Base-by-base conservation (phyloP, 345 rosid species). In the Lumnitzera littorea region DNA sequence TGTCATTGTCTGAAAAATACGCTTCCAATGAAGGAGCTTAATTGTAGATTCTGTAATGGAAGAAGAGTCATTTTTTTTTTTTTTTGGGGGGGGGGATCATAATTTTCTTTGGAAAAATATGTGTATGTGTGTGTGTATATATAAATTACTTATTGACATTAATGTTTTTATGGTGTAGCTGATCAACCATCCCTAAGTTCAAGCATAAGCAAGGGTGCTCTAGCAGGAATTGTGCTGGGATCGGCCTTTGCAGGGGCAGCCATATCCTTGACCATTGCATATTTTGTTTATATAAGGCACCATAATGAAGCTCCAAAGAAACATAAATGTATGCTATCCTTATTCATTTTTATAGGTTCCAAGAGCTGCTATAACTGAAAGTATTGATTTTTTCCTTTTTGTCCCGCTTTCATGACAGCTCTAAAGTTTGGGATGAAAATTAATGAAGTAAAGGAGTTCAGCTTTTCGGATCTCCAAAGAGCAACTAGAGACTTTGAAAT, bases 401-500 rank as follows among this genome's bases (percentile, higher is more conserved):
- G 13, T 48, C 12, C 56, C 12, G 41, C 31, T 8, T 24, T 57
- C 13, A 17, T 11, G 24, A 27, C 77, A 94, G 91, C 68, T 50
- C 76, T 85, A 15, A 86, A 70, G 74, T 70, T 78, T 67, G 73
- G 86, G 46, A 43, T 83, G 31, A 86, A 75, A 71, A 82, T 90
- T 49, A 96, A 84, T 29, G 97, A 97, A 14, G 84, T 87, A 56
- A 89, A 80, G 76, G 78, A 78, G 71, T 79, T 94, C 68, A 77
- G 88, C 50, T 88, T 78, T 64, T 80, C 71, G n/a, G 97, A 90
- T 60, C 66, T 90, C 67, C 81, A 92, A 55, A 24, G 68, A 15
- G 99, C 86, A 48, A 86, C 99, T 2, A 72, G 79, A 66, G 72
- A 70, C 74, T 94, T 94, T 50, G 59, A 62, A 66, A 71, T 60